Conservation (phyloP, 176 grass and related monocot species). For the Dendrocalamus sinicus region DNA sequence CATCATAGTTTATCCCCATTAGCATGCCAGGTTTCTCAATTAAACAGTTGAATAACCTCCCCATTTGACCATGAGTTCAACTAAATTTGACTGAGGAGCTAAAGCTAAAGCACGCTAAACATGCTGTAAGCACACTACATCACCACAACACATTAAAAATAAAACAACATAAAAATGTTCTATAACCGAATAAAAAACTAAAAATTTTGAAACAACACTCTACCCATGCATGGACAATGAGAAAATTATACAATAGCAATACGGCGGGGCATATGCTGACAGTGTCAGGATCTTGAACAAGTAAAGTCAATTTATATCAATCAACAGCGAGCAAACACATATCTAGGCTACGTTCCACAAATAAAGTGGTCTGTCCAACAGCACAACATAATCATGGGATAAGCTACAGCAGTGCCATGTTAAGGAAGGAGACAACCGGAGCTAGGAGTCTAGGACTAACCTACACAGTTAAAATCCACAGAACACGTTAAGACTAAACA, state of each 20-base stretch:
- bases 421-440: neutral
- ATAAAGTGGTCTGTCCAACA: neutral
- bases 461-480: neutral
- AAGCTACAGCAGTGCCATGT: neutral
- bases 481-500: neutral
- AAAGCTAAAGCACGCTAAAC: neutral
- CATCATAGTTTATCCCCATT: neutral
- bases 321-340: neutral
- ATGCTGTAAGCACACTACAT: neutral
- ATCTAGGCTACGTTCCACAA: neutral
- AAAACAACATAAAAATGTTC: neutral
- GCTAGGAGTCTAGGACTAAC: neutral
- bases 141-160: neutral
- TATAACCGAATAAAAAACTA: neutral
- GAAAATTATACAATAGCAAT: neutral
- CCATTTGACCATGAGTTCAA: neutral
- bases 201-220: neutral
- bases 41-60: neutral
- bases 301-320: neutral
- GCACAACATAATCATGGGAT: neutral
- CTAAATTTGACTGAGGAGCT: neutral
- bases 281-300: neutral
- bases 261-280: neutral
- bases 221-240: neutral
- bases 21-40: slow-evolving; percentile 13